These are phyloP conservation scores for Tolypocladium nubicola DNA, from an alignment of 2,329 filamentous ascomycete genomes.

Conservation along the genomic window DNA sequence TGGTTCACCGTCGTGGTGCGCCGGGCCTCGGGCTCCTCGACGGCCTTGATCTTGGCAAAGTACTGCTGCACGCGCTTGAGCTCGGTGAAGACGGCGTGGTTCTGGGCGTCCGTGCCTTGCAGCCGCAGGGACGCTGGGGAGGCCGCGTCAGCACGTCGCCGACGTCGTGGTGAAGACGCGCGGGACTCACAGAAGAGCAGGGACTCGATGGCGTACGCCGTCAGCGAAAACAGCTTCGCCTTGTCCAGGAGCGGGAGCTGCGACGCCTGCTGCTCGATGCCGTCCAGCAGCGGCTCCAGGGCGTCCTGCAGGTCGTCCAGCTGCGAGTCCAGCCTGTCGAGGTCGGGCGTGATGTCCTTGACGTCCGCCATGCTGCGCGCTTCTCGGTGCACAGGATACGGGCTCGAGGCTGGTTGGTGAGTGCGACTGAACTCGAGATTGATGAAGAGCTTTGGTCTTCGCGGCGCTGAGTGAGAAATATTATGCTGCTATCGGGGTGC, in stretches of 20 bases:
- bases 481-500: background rate
- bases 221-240: conserved; percentile 83
- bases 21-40: conserved; percentile 52
- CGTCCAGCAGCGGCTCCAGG: conserved; percentile 61
- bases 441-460: background rate
- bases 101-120: conserved; percentile 68
- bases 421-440: background rate
- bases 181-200: conserved; percentile 64
- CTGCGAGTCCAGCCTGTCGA: conserved; percentile 66
- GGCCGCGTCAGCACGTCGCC: background rate
- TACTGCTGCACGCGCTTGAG: conserved; percentile 82
- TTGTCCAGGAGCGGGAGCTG: conserved; percentile 88
- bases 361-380: conserved; percentile 25
- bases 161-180: background rate
- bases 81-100: conserved; percentile 78
- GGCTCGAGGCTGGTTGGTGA: background rate
- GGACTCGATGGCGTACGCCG: conserved; percentile 83
- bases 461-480: background rate
- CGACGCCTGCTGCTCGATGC: conserved; percentile 56
- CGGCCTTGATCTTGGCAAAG: conserved; percentile 78
- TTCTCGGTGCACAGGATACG: background rate
- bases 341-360: conserved; percentile 51
- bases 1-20: conserved; percentile 53
- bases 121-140: conserved; percentile 60
- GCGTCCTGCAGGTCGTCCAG: conserved; percentile 69